Evolutionary conservation across 345 rosid species (phyloP), one percentile per base, ranked within the genome.

Genomic region (Cardamine resedifolia): DNA sequence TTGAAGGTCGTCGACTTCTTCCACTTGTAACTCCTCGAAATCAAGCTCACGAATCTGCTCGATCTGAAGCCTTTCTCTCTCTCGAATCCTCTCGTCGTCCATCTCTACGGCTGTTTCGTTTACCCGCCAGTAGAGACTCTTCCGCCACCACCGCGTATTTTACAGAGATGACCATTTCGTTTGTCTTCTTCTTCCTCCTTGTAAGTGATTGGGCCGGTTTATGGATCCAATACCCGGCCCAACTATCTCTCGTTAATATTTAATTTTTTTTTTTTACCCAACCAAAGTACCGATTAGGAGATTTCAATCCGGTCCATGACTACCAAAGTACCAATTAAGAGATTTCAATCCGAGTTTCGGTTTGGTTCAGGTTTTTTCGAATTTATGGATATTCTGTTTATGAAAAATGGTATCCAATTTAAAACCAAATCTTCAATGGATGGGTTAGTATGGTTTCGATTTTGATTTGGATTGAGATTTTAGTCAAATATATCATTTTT

Each of bases 41-140:
- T 94, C 96, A 63, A 94, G 97, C 85, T 84, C 83, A 3, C 94
- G 83, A 79, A 91, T 91, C 70, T 94, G 96, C 82, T 87, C 86
- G 64, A 94, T 94, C 78, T 84, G 96, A 14, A 71, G 90, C 85
- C 91, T 84, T 85, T 94, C 98, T 55, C 82, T 74, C 82, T 77
- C 96, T n/a, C 75, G 48, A 50, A 87, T 66, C 36, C 79, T 75
- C 7, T 80, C 86, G 21, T 80, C 83, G 15, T 80, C 87, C 90
- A 84, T 85, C 33, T 77, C 51, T 60, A 12, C 44, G 6, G n/a
- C 30, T 49, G 18, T 38, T 61, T 39, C 16, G 68, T 61, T 71
- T 71, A 49, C 75, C 68, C 68, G 68, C 51, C 59, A 50, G n/a
- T 4, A 68, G 56, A 41, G 53, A 68, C 4, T 1, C 28, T 19